These are phyloP conservation scores for Gonapodya sp. DNA, from an alignment of 192 early-diverging fungal genomes.

Conservation along the genomic window DNA sequence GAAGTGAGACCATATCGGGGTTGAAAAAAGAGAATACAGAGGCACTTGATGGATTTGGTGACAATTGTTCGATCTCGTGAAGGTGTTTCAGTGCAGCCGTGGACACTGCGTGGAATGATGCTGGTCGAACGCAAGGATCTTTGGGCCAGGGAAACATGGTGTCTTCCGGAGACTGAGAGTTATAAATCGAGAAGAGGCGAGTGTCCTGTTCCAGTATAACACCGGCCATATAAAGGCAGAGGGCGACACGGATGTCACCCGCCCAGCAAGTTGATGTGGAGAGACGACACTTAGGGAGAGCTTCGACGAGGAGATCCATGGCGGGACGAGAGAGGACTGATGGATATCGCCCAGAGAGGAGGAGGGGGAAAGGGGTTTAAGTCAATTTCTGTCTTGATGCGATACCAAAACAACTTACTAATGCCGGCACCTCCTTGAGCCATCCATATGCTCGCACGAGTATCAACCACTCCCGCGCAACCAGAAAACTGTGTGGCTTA, in stretches of 20 bases:
- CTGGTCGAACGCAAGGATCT: constrained; percentile 35
- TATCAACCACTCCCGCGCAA: constrained; percentile 38
- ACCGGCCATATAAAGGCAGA: constrained; percentile 42
- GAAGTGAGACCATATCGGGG: not conserved
- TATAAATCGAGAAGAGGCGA: not conserved
- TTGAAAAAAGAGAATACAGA: not conserved
- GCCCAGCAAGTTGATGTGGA: constrained; percentile 34
- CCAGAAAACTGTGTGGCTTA: constrained; percentile 20
- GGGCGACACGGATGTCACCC: constrained; percentile 41
- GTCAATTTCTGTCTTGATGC: too few relatives aligned
- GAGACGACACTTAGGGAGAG: not conserved
- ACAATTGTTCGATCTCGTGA: constrained; percentile 14
- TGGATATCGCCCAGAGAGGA: too few relatives aligned
- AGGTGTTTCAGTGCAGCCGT: constrained; percentile 30
- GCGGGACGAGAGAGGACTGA: constrained; percentile 41
- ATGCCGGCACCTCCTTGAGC: constrained; percentile 26
- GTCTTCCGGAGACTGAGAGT: constrained; percentile 8
- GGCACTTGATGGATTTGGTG: not conserved
- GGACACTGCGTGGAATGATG: constrained; percentile 43
- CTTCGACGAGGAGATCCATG: not conserved
- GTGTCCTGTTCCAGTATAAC: constrained; percentile 19
- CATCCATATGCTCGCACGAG: constrained; percentile 33
- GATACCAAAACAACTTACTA: not conserved
- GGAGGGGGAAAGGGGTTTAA: too few relatives aligned
- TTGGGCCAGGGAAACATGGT: constrained; percentile 8